phyloP scores from a whole-genome alignment of 192 early-diverging fungal genomes.

The Coemansia asiatica region DNA sequence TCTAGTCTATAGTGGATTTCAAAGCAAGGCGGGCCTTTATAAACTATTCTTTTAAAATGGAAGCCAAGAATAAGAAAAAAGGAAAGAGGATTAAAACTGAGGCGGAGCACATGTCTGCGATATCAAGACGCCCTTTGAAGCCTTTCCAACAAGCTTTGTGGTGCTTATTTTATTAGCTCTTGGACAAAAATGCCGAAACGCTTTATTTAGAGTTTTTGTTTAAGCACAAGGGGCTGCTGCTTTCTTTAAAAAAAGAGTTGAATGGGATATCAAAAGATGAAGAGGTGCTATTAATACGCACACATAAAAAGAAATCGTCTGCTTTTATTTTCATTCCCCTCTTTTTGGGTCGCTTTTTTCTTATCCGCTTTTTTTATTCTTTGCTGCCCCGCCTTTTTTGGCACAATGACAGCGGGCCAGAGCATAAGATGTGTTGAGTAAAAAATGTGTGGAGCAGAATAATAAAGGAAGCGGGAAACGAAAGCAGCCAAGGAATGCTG shows the following conservation, averaged over 20 bases:
- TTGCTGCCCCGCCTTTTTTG: conserved; percentile 1
- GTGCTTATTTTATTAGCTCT: not conserved
- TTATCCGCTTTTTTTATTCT: not conserved
- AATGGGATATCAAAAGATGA: not conserved
- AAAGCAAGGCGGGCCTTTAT: not conserved
- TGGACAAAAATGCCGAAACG: not conserved
- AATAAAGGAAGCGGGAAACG: not conserved
- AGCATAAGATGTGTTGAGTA: not conserved
- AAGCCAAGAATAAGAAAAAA: not conserved
- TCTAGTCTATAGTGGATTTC: not conserved
- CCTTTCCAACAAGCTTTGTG: too few species aligned
- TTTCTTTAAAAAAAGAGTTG: not conserved
- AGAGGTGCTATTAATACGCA: not conserved
- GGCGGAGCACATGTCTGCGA: not conserved
- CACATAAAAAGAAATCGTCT: not conserved
- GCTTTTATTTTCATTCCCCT: not conserved
- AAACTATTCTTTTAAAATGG: not conserved
- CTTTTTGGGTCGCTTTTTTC: not conserved
- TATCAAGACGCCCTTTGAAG: not conserved
- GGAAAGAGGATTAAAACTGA: conserved; percentile 2
- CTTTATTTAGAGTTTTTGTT: conserved; percentile 2
- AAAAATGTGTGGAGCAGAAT: not conserved
- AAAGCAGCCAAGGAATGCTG: not conserved
- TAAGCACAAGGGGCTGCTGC: not conserved
- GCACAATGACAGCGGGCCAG: not conserved